A percentile compares a stretch with the other conserved stretches of the same genome.
These are phyloP conservation scores for Volvariella volvacea DNA, from an alignment of 1,284 basidiomycete species.

Conservation along the genomic window DNA sequence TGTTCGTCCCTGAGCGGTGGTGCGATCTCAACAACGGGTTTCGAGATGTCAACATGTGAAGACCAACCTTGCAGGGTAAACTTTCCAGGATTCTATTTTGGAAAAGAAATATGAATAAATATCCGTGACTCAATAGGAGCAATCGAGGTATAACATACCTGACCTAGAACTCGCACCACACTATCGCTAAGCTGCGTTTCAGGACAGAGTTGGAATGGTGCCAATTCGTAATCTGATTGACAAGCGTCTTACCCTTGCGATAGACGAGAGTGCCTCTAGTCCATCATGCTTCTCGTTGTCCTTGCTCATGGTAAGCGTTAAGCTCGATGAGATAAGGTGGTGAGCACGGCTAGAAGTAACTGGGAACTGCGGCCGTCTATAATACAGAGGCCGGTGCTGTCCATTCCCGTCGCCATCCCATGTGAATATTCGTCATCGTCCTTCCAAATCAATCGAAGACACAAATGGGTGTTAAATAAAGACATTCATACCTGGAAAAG, in stretches of 20 bases:
- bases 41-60: slow-evolving; percentile 1
- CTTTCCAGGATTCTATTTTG: slow-evolving; percentile 75
- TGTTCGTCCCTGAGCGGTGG: slow-evolving; percentile 71
- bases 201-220: neutral
- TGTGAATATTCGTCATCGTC: no score
- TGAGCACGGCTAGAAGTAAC: no score
- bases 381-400: no score
- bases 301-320: no score
- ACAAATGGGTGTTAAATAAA: no score
- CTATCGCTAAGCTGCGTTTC: slow-evolving; percentile 49
- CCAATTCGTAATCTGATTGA: neutral
- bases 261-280: slow-evolving; percentile 40
- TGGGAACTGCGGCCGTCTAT: no score
- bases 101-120: slow-evolving; percentile 2
- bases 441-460: no score
- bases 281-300: slow-evolving; percentile 9
- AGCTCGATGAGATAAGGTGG: no score
- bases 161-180: slow-evolving; percentile 64
- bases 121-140: neutral
- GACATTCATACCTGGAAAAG: no score
- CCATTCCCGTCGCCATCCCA: no score
- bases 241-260: slow-evolving; percentile 40
- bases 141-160: slow-evolving; percentile 36
- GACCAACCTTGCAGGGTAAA: slow-evolving; percentile 81
- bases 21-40: neutral